phyloP scores from a whole-genome alignment of 2,329 filamentous ascomycete genomes.

The Aaosphaeria arxii region DNA sequence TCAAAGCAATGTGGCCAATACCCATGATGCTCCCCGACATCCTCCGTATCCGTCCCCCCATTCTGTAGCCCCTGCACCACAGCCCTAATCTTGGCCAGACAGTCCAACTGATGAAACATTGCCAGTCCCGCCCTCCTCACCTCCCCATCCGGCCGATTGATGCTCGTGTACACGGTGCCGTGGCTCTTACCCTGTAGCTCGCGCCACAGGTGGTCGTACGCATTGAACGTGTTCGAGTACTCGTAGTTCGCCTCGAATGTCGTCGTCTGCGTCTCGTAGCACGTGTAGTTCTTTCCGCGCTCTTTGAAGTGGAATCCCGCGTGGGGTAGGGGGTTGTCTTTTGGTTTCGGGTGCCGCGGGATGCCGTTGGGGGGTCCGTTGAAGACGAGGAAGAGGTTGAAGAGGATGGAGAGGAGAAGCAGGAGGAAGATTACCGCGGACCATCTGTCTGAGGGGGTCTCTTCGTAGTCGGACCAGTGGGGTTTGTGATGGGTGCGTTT shows the following conservation, averaged over 20 bases:
- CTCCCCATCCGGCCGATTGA: neutral
- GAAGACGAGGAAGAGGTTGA: slow-evolving; percentile 13
- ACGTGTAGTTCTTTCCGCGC: slow-evolving; percentile 9
- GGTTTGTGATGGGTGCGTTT: neutral
- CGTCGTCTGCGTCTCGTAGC: slow-evolving; percentile 5
- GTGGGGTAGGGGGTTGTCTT: slow-evolving; percentile 1
- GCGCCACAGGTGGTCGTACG: slow-evolving; percentile 4
- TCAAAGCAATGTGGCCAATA: slow-evolving; percentile 11
- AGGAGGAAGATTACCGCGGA: slow-evolving; percentile 4
- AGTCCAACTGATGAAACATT: slow-evolving; percentile 14
- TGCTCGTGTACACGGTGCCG: neutral
- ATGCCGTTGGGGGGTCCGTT: neutral
- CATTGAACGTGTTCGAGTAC: slow-evolving; percentile 1
- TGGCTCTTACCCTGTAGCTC: slow-evolving; percentile 3
- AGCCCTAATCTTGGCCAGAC: slow-evolving; percentile 4
- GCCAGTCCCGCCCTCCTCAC: slow-evolving; percentile 2
- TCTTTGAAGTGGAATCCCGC: slow-evolving; percentile 4
- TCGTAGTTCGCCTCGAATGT: slow-evolving; percentile 3
- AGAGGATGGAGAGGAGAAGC: slow-evolving; percentile 7
- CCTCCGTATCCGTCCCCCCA: slow-evolving; percentile 1
- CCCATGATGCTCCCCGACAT: neutral
- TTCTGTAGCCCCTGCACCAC: slow-evolving; percentile 4
- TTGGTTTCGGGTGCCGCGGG: neutral
- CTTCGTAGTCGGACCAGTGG: neutral
- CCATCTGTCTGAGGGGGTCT: slow-evolving; percentile 2